These are phyloP conservation scores for Sarocladium brachiariae DNA, from an alignment of 2,329 filamentous ascomycete species.

Conservation along the genomic window DNA sequence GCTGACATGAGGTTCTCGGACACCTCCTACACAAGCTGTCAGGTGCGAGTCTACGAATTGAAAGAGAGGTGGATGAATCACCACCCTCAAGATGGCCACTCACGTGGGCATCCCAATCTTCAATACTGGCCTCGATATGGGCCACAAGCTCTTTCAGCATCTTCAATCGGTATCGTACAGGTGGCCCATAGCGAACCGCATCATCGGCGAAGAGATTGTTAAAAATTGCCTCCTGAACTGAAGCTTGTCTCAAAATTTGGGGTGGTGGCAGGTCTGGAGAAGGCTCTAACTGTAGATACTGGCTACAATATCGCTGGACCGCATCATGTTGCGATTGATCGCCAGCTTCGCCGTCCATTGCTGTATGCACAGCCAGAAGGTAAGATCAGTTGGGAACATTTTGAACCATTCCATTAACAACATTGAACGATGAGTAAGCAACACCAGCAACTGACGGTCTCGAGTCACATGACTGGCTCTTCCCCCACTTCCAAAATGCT, in stretches of 20 bases:
- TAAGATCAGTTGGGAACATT: neutral
- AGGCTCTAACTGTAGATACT: constrained; percentile 72
- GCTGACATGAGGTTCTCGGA: constrained; percentile 71
- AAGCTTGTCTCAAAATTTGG: constrained; percentile 48
- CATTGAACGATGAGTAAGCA: constrained; percentile 4
- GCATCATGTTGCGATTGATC: constrained; percentile 9
- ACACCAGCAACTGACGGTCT: neutral
- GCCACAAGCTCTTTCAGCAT: constrained; percentile 67
- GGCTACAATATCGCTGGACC: constrained; percentile 54
- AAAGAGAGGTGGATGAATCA: neutral
- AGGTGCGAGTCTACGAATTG: constrained; percentile 17
- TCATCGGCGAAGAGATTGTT: constrained; percentile 57
- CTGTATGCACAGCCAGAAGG: too few relatives aligned
- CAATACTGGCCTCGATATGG: constrained; percentile 66
- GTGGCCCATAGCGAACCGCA: constrained; percentile 50
- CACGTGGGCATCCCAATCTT: constrained; percentile 84
- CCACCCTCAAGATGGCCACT: constrained; percentile 27
- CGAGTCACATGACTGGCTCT: neutral
- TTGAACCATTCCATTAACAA: too few relatives aligned
- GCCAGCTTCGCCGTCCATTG: neutral
- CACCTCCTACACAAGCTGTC: constrained; percentile 56
- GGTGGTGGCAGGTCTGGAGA: constrained; percentile 57
- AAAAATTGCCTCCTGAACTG: constrained; percentile 62
- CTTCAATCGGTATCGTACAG: constrained; percentile 61
- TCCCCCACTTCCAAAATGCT: neutral